These are phyloP conservation scores for Candida ponderosae DNA, from an alignment of 805 yeast genomes.

Conservation along the genomic window DNA sequence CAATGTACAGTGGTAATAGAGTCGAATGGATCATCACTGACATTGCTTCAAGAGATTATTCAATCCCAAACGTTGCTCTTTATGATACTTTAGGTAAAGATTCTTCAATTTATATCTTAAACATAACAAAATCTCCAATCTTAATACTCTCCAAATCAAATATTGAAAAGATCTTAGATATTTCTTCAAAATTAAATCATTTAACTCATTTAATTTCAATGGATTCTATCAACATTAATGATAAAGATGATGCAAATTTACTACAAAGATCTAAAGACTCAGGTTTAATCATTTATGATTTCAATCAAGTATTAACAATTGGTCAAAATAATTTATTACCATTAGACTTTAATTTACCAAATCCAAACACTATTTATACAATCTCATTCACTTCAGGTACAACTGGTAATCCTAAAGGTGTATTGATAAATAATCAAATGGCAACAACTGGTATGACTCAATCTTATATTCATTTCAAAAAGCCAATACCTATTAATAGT, in stretches of 20 bases:
- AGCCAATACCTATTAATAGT: slow-evolving; percentile 16
- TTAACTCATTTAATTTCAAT: slow-evolving; percentile 48
- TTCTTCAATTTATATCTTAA: slow-evolving; percentile 54
- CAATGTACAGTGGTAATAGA: slow-evolving; percentile 46
- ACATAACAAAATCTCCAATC: slow-evolving; percentile 53
- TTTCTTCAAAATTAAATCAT: slow-evolving; percentile 24
- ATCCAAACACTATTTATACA: slow-evolving; percentile 44
- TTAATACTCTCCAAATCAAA: slow-evolving; percentile 44
- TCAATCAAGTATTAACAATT: slow-evolving; percentile 34
- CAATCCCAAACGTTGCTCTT: slow-evolving; percentile 39
- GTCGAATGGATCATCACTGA: slow-evolving; percentile 63
- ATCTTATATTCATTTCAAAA: slow-evolving; percentile 21
- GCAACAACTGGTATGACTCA: slow-evolving; percentile 41
- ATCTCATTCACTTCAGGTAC: slow-evolving; percentile 73
- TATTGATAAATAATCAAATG: slow-evolving; percentile 42
- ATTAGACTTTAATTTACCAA: slow-evolving; percentile 33
- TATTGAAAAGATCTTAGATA: slow-evolving; percentile 33
- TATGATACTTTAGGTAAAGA: slow-evolving; percentile 50
- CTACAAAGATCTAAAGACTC: slow-evolving; percentile 22
- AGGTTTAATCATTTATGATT: slow-evolving; percentile 30
- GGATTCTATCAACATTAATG: slow-evolving; percentile 31
- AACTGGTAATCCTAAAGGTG: slow-evolving; percentile 72
- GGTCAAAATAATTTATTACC: slow-evolving; percentile 37
- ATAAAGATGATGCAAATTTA: slow-evolving; percentile 22
- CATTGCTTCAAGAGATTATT: slow-evolving; percentile 51